Base-by-base conservation (phyloP, 2,329 filamentous ascomycete species). In the Nigrospora osmanthi region DNA sequence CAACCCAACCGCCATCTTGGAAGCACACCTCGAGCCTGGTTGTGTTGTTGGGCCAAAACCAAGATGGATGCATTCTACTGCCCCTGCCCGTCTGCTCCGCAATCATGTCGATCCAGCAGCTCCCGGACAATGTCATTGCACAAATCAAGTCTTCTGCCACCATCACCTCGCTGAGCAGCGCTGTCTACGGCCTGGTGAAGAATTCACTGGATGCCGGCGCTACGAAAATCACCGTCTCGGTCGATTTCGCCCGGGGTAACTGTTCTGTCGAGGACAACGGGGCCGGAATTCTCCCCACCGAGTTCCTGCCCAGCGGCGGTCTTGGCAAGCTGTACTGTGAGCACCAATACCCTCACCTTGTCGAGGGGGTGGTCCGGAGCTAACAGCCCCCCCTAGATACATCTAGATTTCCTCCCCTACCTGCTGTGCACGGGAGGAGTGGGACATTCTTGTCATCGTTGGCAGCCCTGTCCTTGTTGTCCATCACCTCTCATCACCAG, bases 231-330 rank as follows among this genome's bases (percentile, higher is more conserved):
- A 78, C 78, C 43, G 70, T 95, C 44, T 76, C 73, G 1, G 70
- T 95, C 17, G 86, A 96, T 64, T 89, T 88, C 59, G 63, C 66
- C 43, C 81, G 83, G 19, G 91, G 89, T 6, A 80, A 77, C 53
- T 95, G 90, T 62, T 72, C 75, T 0, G 76, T 96, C 6, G 86
- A 95, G 57, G 93, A 98, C 60, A 77, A 97, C 64, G 93, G 93
- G 1, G 46, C 70, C 14, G 93, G 93, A 0, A 94, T 98, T 38
- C 60, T 70, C 2, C 78, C 85, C 1, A 57, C 62, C 2, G 90
- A 96, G 53, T 96, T 97, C 54, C 58, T 58, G n/a, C 69, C 77
- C 3, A 61, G 66, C 38, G 89, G 89, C 5, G 84, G 86, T 0
- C 69, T 96, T 15, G 85, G 81, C 19, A 87, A 82, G 63, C 68